Conservation (phyloP, 306 rosid species). For the Astragalus membranaceus region DNA sequence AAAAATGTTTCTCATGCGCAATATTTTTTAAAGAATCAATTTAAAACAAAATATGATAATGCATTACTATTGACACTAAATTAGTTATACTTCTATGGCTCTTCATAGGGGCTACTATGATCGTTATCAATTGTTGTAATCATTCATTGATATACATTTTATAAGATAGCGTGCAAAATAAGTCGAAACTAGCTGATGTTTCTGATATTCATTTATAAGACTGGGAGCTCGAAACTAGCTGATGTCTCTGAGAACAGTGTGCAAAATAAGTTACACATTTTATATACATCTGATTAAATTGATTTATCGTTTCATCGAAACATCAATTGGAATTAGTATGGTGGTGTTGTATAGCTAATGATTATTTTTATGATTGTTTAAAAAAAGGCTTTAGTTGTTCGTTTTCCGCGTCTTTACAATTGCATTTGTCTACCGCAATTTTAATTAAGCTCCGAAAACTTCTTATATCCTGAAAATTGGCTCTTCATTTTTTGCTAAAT, state of each 20-base stretch:
- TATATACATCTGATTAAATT: background rate
- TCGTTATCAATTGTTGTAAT: background rate
- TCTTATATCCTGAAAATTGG: background rate
- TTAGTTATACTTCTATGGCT: background rate
- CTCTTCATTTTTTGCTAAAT: constrained; percentile 3
- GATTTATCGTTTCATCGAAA: background rate
- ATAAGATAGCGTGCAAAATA: background rate
- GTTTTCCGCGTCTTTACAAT: background rate
- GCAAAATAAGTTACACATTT: constrained; percentile 1
- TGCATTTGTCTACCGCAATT: background rate
- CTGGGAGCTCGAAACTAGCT: background rate
- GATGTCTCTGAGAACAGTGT: constrained; percentile 11
- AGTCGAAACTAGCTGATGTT: background rate
- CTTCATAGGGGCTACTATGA: background rate
- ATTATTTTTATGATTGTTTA: background rate
- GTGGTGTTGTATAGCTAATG: background rate
- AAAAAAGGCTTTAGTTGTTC: background rate
- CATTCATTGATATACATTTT: background rate
- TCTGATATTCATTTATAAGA: constrained; percentile 1
- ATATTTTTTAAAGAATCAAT: background rate
- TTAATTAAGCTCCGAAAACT: constrained; percentile 13
- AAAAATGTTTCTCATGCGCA: background rate
- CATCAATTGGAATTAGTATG: background rate
- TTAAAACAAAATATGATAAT: background rate
- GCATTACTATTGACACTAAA: background rate